phyloP scores from a whole-genome alignment of 2,329 filamentous ascomycete species.

The Aspergillus intermedius region DNA sequence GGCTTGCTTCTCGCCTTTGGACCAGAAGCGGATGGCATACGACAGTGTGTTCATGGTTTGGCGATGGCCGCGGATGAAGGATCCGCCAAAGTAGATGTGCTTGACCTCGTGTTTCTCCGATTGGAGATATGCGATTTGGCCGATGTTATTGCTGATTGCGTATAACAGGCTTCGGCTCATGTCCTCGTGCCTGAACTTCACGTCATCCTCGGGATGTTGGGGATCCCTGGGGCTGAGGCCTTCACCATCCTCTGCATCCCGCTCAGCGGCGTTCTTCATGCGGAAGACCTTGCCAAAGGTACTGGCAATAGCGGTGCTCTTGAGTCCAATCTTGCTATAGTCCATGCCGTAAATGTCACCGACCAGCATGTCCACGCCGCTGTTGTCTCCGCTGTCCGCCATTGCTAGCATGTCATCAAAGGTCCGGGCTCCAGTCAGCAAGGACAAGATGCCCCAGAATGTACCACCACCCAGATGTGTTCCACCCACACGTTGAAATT shows the following conservation, averaged over 20 bases:
- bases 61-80: conserved; percentile 89
- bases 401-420: conserved; percentile 97
- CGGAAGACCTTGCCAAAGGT: conserved; percentile 96
- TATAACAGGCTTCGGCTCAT: conserved; percentile 88
- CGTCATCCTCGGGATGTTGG: conserved; percentile 25
- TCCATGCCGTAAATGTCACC: conserved; percentile 96
- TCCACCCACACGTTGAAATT: conserved; percentile 86
- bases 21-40: conserved; percentile 98
- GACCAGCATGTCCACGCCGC: conserved; percentile 90
- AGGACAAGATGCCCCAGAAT: conserved; percentile 86
- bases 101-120: conserved; percentile 87
- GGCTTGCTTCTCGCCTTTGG: conserved; percentile 84
- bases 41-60: conserved; percentile 97
- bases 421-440: conserved; percentile 86
- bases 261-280: conserved; percentile 79
- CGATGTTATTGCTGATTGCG: conserved; percentile 94
- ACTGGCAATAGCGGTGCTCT: conserved; percentile 90
- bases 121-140: conserved; percentile 95
- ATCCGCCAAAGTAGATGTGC: conserved; percentile 95
- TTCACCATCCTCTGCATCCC: conserved; percentile 66
- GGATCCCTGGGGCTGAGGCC: conserved; percentile 49
- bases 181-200: conserved; percentile 68
- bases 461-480: conserved; percentile 95
- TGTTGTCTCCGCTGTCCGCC: conserved; percentile 86
- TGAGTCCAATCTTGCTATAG: conserved; percentile 92